Percentiles rank a stretch among this genome's conserved stretches.
Evolutionary conservation across 2,329 filamentous ascomycete genomes (phyloP).

Genomic region (Fusarium citri): DNA sequence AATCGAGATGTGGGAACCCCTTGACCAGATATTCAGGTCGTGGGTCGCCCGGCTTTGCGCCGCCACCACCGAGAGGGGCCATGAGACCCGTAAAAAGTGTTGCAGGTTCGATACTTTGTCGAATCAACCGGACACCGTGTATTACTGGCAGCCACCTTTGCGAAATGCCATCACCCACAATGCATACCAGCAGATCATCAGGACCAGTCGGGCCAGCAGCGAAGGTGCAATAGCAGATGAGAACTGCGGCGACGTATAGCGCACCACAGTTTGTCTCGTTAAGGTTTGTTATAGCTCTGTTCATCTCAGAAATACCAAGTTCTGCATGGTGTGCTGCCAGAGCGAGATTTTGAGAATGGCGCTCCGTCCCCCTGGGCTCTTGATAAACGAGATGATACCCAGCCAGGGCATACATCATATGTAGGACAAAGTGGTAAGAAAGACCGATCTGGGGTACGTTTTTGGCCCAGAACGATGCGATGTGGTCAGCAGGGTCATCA

Average conservation of each 20-base stretch:
- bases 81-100: conserved; percentile 46
- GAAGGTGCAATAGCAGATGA: conserved; percentile 49
- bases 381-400: conserved; percentile 45
- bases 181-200: conserved; percentile 47
- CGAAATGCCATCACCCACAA: conserved; percentile 35
- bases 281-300: conserved; percentile 39
- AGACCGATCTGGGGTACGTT: conserved; percentile 48
- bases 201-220: conserved; percentile 47
- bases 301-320: conserved; percentile 45
- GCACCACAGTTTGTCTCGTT: conserved; percentile 48
- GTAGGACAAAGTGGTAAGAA: conserved; percentile 47
- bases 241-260: conserved; percentile 45
- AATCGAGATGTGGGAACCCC: conserved; percentile 40
- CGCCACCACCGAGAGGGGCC: conserved; percentile 37
- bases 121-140: conserved; percentile 44
- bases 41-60: conserved; percentile 26
- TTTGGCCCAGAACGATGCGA: conserved; percentile 45
- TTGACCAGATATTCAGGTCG: conserved; percentile 39
- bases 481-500: conserved; percentile 30
- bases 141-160: conserved; percentile 45
- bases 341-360: conserved; percentile 28
- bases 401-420: conserved; percentile 46
- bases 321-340: conserved; percentile 45
- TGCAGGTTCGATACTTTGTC: conserved; percentile 44
- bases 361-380: conserved; percentile 36